Evolutionary conservation across 495 filamentous ascomycete genomes (phyloP), one percentile per base, ranked within the genome.

Genomic region (Xylaria intraflava): DNA sequence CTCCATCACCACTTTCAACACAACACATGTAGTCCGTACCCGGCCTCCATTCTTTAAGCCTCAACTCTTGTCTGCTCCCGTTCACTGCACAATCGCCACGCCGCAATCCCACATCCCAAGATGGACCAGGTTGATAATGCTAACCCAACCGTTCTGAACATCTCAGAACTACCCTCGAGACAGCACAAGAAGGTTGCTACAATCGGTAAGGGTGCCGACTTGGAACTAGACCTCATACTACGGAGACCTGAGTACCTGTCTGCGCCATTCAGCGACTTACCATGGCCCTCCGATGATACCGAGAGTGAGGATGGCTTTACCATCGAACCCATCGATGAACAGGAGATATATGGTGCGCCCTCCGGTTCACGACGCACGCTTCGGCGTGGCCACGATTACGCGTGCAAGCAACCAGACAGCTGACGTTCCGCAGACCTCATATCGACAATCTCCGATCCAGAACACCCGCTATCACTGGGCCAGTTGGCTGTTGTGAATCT

Each of bases 331-430:
- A 93, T 98, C 55, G 93, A 98, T 61, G 89, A 90, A 65, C 94
- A 96, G 65, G 93, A 98, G 69, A 88, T 98, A 22, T 98, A 90
- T 62, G 90, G 90, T 95, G 75, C 58, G 78, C n/a, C n/a, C n/a
- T n/a, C n/a, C n/a, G n/a, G n/a, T n/a, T n/a, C n/a, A n/a, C n/a
- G n/a, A n/a, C n/a, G n/a, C 46, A 36, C 11, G 46, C 38, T 49
- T 49, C 46, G 27, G 16, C 31, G 9, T 17, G 7, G 31, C 17
- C 22, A 38, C 26, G 46, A 40, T 49, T 36, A 20, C 0, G 19
- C 39, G 20, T 38, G 19, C 30, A 6, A 6, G 22, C n/a, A 8
- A 53, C 47, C 57, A 67, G 29, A 62, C 59, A 45, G 57, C 73
- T 77, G 55, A 79, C 65, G 53, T 67, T 62, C 69, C 55, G 59